These are phyloP conservation scores for Clitopilus passeckerianus DNA, from an alignment of 768 basidiomycete genomes.

Conservation along the genomic window DNA sequence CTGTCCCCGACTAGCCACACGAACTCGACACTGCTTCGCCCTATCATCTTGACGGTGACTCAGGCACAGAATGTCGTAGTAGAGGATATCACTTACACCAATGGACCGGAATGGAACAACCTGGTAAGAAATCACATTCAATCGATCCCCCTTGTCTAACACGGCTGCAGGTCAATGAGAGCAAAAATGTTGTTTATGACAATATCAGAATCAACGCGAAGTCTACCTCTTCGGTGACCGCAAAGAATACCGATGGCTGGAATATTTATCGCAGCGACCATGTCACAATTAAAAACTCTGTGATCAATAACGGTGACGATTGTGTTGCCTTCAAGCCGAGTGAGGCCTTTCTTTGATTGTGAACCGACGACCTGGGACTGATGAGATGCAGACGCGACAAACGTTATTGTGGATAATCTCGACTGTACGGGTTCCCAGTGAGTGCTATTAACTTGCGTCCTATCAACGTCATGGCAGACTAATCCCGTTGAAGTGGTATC, in stretches of 20 bases:
- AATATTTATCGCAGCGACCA: constrained; percentile 54
- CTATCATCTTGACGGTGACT: constrained; percentile 53
- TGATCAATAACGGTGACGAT: constrained; percentile 52
- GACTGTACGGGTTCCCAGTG: constrained; percentile 58
- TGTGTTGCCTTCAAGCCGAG: constrained; percentile 59
- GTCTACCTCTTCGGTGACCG: constrained; percentile 36
- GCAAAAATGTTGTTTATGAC: constrained; percentile 37
- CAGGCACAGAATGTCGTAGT: constrained; percentile 44
- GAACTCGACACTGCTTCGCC: constrained; percentile 45
- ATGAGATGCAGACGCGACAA: constrained; percentile 36
- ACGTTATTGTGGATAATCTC: constrained; percentile 51
- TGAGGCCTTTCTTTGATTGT: constrained; percentile 11
- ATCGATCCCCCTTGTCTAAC: neutral
- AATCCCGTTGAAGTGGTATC: constrained; percentile 35
- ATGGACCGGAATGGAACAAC: constrained; percentile 51
- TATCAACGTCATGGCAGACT: too few relatives aligned
- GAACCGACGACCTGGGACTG: neutral
- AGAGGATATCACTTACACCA: constrained; percentile 41
- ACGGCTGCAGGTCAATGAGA: constrained; percentile 40
- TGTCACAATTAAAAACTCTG: constrained; percentile 42
- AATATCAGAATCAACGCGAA: constrained; percentile 41
- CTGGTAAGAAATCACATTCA: constrained; percentile 24
- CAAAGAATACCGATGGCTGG: constrained; percentile 60
- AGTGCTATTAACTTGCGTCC: constrained; percentile 9
- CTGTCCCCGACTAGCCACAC: constrained; percentile 22